These are phyloP conservation scores for Klebsormidium nitens DNA, from an alignment of 139 green algal genomes.

Conservation along the genomic window DNA sequence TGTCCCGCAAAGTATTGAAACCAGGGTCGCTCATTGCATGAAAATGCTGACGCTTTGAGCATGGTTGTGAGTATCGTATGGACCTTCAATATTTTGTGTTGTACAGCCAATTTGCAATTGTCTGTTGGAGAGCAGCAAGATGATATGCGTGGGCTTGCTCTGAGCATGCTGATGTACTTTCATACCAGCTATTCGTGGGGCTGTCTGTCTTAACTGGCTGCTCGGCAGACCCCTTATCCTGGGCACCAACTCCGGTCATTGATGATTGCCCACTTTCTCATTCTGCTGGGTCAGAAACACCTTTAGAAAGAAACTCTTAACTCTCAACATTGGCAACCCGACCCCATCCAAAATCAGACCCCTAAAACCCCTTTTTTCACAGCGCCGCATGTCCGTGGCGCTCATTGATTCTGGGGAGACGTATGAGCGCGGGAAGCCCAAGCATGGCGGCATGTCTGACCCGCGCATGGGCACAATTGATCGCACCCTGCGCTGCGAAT, in stretches of 20 bases:
- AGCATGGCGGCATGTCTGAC: conserved; percentile 83
- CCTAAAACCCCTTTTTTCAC: not conserved
- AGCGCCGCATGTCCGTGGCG: conserved; percentile 60
- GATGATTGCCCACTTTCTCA: not conserved
- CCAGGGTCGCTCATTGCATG: too few relatives aligned
- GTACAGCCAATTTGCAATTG: too few relatives aligned
- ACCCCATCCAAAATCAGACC: not conserved
- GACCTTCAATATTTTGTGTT: too few relatives aligned
- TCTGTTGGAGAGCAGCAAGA: too few relatives aligned
- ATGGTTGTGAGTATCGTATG: too few relatives aligned
- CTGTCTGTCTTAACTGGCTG: not conserved
- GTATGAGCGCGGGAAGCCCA: conserved; percentile 85
- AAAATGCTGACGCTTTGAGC: too few relatives aligned
- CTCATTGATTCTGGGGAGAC: conserved; percentile 74
- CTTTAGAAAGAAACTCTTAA: not conserved
- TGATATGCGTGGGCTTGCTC: too few relatives aligned
- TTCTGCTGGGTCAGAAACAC: not conserved
- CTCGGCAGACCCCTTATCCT: not conserved
- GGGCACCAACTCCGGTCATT: not conserved
- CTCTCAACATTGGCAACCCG: too few relatives aligned
- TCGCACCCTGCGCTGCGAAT: conserved; percentile 42
- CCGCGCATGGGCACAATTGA: conserved; percentile 87
- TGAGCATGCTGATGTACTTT: too few relatives aligned
- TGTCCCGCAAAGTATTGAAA: too few relatives aligned
- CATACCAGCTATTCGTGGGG: too few relatives aligned